Evolutionary conservation across 1,284 basidiomycete species (phyloP), one percentile per base, ranked within the genome.

Genomic region (Rhodotorula sp.): DNA sequence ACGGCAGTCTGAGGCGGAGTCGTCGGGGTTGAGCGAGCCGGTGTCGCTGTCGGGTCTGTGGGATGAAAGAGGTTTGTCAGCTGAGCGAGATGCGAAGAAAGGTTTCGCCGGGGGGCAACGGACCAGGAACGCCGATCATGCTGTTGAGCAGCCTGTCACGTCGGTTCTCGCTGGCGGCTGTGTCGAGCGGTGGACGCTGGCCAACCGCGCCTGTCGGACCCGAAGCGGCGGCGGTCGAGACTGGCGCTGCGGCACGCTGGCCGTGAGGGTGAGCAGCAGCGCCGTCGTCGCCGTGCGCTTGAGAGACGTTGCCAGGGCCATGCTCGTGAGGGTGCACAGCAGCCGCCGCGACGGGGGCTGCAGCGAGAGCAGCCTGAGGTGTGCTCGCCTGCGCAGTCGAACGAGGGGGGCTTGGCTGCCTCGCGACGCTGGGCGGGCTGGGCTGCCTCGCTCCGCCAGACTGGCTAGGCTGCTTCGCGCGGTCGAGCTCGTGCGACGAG

Each of bases 61-160:
- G 5, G 34, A n/a, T 18, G 18, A 53, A 30, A 40, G 11, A 11
- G 13, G n/a, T n/a, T 13, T 5, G 46, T 31, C 46, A 59, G 34
- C 10, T 7, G 2, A 8, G 4, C 44, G 18, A 8, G 8, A 7
- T 30, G 22, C 28, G 22, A 58, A 44, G n/a, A 31, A 31, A 26
- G 15, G n/a, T n/a, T 4, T 28, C 4, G 44, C 30, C 0, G 22
- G 7, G 31, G 22, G 7, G 31, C 16, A 20, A 51, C 70, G 52
- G 20, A 72, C 71, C 71, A 0, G 53, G 59, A 1, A 71, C 62
- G 26, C 72, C 72, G 20, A 55, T 59, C 30, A 65, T 60, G 3
- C 56, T 51, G 24, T 71, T 64, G 50, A 73, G 58, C 59, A 73
- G 52, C 40, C 64, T 51, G 48, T 72, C 70, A 22, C 70, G 46